Base-by-base conservation (phyloP, 2,329 filamentous ascomycete genomes). In the Fusarium equiseti region DNA sequence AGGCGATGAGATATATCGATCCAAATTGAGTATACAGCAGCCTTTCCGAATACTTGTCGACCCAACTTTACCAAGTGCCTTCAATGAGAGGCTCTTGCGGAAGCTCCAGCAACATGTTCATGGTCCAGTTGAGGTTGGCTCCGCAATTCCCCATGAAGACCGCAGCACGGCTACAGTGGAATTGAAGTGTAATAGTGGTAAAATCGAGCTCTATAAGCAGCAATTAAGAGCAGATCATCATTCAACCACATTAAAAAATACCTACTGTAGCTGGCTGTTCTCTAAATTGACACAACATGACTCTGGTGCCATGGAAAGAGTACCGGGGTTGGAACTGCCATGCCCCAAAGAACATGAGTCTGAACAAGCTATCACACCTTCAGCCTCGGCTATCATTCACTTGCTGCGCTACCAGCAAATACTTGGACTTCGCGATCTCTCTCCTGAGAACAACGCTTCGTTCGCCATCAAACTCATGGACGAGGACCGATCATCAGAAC, bases 1-100 rank as follows among this genome's bases (percentile, higher is more conserved):
- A 31, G 44, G 54, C 10, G 54, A 57, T 49, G 43, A 57, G 44
- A 20, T 57, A 26, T 57, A 49, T 40, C 44, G 54, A 26, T 57
- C 54, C 16, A 49, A 8, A 18, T 24, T 57, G 31, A 43, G 54
- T 35, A 49, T 32, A 49, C 1, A 24, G 18, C 26, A 20, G 24
- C 43, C 11, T 42, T 57, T 57, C 44, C 15, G 32, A 49, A 32
- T 57, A 15, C 54, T 57, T 49, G 44, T 49, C 32, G 44, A 57
- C 32, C 31, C 44, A 42, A 9, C 15, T 18, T 31, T 51, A 7
- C 48, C 48, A 11, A 51, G 31, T 51, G 13, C 4, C 8, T 38
- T 51, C 16, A 51, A 24, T 6, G 29, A 38, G 15, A 7, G 5
- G 15, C 48, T 51, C 10, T 18, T 51, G 29, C 8, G 15, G 6